Conservation (phyloP, 306 rosid genomes). For the Senna tora region DNA sequence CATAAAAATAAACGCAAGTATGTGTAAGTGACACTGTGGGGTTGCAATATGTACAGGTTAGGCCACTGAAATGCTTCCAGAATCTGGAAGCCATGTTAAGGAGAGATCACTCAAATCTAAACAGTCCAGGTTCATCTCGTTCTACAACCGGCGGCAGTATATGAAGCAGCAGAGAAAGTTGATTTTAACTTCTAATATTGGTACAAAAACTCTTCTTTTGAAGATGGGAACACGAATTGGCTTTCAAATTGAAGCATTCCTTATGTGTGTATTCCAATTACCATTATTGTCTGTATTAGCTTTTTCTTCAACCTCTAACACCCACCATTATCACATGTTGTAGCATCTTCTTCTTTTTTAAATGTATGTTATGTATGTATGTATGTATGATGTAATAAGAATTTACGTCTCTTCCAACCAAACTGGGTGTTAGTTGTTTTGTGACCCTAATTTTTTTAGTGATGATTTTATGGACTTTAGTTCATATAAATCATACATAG, state of each 20-base stretch:
- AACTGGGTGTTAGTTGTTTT: too few relatives aligned
- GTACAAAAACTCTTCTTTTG: conserved; percentile 2
- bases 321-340: background rate
- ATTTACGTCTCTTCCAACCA: too few relatives aligned
- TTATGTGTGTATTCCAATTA: conserved; percentile 34
- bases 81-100: conserved; percentile 75
- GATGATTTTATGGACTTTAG: too few relatives aligned
- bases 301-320: conserved; percentile 6
- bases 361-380: background rate
- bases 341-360: background rate
- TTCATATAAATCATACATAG: too few relatives aligned
- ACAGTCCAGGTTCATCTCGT: conserved; percentile 68
- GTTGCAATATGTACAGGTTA: conserved; percentile 60
- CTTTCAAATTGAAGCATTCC: conserved; percentile 26
- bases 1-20: too few relatives aligned
- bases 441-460: too few relatives aligned
- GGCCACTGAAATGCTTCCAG: conserved; percentile 80
- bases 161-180: conserved; percentile 33
- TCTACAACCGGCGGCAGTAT: conserved; percentile 51
- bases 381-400: background rate
- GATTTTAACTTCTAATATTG: conserved; percentile 25
- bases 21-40: too few relatives aligned
- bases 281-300: conserved; percentile 28
- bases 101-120: conserved; percentile 50
- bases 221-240: conserved; percentile 30